These are phyloP conservation scores for Rhododendron ovatum DNA, from an alignment of 148 eudicot genomes.

Conservation along the genomic window DNA sequence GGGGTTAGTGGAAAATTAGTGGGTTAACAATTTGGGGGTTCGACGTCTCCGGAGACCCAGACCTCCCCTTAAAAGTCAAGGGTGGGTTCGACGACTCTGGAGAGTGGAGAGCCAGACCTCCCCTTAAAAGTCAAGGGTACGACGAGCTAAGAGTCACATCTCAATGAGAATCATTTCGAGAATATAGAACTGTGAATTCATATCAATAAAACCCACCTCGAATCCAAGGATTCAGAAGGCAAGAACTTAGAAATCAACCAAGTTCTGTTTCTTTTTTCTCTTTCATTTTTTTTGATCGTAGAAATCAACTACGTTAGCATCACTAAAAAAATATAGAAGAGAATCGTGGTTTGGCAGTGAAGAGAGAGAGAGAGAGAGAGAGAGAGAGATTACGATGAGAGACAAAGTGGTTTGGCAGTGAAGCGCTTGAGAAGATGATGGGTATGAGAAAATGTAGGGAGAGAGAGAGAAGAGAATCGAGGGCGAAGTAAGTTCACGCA, in stretches of 20 bases:
- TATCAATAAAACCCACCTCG: neutral
- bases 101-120: too few species aligned
- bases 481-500: neutral
- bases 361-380: too few species aligned
- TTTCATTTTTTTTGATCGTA: neutral
- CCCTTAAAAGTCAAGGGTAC: too few species aligned
- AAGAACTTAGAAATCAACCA: neutral
- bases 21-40: too few species aligned
- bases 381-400: constrained; percentile 7
- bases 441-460: neutral
- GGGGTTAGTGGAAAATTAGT: too few species aligned
- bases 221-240: neutral
- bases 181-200: neutral
- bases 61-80: too few species aligned
- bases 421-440: neutral
- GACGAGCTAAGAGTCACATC: too few species aligned
- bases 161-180: neutral
- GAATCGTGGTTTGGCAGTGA: too few species aligned
- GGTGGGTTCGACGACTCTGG: too few species aligned
- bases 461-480: neutral
- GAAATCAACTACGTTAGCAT: neutral
- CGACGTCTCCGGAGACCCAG: too few species aligned
- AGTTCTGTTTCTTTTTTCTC: neutral
- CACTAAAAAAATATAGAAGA: neutral
- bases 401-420: constrained; percentile 3